These are phyloP conservation scores for Ceraceosorus bombacis DNA, from an alignment of 1,284 basidiomycete species.

Conservation along the genomic window DNA sequence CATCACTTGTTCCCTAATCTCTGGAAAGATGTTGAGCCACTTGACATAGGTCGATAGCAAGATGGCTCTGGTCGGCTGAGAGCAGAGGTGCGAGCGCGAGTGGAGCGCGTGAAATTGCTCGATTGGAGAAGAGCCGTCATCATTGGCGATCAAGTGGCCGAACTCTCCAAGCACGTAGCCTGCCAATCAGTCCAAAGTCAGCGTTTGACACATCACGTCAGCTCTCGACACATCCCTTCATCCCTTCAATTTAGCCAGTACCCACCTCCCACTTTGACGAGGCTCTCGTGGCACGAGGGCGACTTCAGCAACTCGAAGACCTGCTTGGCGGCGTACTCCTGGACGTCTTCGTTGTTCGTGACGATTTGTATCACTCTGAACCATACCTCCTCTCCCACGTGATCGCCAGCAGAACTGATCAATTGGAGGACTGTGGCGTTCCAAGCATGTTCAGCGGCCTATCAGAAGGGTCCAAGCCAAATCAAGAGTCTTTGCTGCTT, in stretches of 20 bases:
- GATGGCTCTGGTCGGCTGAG: slow-evolving; percentile 81
- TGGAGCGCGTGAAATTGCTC: slow-evolving; percentile 93
- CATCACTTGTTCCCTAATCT: slow-evolving; percentile 87
- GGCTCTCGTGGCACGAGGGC: slow-evolving; percentile 86
- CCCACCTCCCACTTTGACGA: slow-evolving; percentile 80
- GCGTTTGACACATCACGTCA: too few species aligned
- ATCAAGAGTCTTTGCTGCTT: background rate
- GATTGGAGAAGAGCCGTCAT: slow-evolving; percentile 79
- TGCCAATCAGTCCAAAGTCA: background rate
- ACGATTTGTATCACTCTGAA: slow-evolving; percentile 97
- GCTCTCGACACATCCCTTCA: too few species aligned
- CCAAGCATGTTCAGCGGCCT: slow-evolving; percentile 56
- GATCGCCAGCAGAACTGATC: slow-evolving; percentile 91
- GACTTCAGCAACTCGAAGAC: slow-evolving; percentile 81
- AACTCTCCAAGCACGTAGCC: slow-evolving; percentile 87
- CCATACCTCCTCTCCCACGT: slow-evolving; percentile 98
- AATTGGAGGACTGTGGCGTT: slow-evolving; percentile 62
- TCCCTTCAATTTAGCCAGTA: background rate
- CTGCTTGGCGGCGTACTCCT: slow-evolving; percentile 83
- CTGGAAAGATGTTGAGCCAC: slow-evolving; percentile 98
- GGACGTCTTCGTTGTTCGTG: slow-evolving; percentile 90
- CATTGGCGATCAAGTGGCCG: slow-evolving; percentile 92
- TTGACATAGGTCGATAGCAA: slow-evolving; percentile 96
- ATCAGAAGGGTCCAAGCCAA: slow-evolving; percentile 48
- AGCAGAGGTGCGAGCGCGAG: slow-evolving; percentile 89